These are phyloP conservation scores for Brassica carinata DNA, from an alignment of 345 rosid species.

Conservation along the genomic window DNA sequence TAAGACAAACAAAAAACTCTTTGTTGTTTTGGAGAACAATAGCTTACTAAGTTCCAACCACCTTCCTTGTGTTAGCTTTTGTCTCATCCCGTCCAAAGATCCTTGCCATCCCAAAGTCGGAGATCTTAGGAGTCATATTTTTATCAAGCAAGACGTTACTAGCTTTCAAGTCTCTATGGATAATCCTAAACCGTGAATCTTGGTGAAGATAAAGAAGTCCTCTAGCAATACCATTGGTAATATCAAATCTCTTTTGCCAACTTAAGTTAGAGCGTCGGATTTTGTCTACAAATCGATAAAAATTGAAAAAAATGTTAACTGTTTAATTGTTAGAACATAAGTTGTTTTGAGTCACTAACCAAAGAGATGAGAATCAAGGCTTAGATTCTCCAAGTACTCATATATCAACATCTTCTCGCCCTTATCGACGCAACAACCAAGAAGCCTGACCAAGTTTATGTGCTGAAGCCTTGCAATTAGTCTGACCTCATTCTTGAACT, in stretches of 20 bases:
- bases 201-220: background rate
- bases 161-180: background rate
- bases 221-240: background rate
- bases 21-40: background rate
- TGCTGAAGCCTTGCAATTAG: background rate
- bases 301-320: background rate
- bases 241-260: background rate
- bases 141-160: background rate
- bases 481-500: background rate
- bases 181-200: background rate
- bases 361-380: slow-evolving; percentile 1
- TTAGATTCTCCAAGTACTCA: slow-evolving; percentile 1
- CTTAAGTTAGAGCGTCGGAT: background rate
- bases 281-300: background rate
- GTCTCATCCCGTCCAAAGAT: background rate
- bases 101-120: background rate
- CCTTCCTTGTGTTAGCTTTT: background rate
- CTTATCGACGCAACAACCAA: background rate
- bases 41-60: background rate
- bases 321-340: background rate
- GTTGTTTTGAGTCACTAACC: background rate
- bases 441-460: background rate
- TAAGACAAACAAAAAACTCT: background rate
- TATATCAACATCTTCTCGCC: slow-evolving; percentile 1
- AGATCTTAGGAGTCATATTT: background rate